Conservation (phyloP, 352 stramenopile genomes). For the Globisporangium iwayamae region DNA sequence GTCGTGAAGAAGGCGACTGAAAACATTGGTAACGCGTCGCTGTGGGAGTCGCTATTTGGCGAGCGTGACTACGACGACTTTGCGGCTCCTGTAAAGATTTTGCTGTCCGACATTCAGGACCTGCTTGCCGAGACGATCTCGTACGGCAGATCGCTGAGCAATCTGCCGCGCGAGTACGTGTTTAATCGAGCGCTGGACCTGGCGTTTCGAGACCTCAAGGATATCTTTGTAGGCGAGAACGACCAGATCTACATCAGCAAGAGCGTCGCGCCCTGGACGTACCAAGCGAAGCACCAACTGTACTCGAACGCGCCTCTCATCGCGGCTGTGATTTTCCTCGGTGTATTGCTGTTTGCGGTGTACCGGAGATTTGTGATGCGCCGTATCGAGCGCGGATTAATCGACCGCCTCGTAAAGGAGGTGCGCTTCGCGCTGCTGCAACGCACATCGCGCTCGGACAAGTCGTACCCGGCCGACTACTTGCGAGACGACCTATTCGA, state of each 20-base stretch:
- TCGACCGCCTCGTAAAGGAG: conserved; percentile 68
- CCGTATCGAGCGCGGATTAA: conserved; percentile 40
- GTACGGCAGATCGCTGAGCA: conserved; percentile 39
- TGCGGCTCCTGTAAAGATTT: conserved; percentile 31
- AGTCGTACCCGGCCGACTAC: conserved; percentile 51
- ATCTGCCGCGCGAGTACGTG: conserved; percentile 44
- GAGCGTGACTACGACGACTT: conserved; percentile 14
- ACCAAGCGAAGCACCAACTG: conserved; percentile 45
- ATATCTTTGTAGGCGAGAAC: conserved; percentile 48
- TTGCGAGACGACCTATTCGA: conserved; percentile 65
- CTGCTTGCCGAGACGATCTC: conserved; percentile 39
- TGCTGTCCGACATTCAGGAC: conserved; percentile 48
- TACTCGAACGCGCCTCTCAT: conserved; percentile 43
- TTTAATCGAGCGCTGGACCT: conserved; percentile 63
- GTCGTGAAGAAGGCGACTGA: conserved; percentile 31
- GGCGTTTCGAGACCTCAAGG: conserved; percentile 47
- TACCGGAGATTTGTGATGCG: conserved; percentile 39
- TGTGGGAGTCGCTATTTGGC: conserved; percentile 27
- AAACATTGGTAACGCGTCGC: conserved; percentile 29
- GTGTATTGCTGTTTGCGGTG: conserved; percentile 23
- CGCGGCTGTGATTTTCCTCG: conserved; percentile 26
- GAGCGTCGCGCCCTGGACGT: conserved; percentile 46
- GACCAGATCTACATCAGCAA: conserved; percentile 43
- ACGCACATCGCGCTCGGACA: conserved; percentile 31
- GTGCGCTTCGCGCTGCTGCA: conserved; percentile 59